Conservation (phyloP, 306 rosid genomes). For the Delonix regia region DNA sequence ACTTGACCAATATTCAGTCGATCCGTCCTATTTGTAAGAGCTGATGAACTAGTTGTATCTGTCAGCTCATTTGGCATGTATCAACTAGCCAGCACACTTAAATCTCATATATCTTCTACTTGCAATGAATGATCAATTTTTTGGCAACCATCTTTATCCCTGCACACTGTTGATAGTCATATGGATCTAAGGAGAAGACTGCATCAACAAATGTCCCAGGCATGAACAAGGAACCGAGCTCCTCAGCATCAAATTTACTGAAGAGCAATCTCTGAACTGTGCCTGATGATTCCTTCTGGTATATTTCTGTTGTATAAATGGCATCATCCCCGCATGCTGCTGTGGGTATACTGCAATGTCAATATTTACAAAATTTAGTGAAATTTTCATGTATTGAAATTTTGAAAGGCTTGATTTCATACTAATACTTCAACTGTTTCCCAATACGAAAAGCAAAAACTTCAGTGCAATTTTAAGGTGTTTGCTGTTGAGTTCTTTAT, state of each 20-base stretch:
- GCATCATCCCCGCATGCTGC: conserved; percentile 54
- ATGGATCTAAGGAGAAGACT: conserved; percentile 75
- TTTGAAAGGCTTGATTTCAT: not conserved
- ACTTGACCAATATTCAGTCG: conserved; percentile 31
- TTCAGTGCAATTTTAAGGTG: not conserved
- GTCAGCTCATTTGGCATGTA: not conserved
- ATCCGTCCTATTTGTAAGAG: conserved; percentile 23
- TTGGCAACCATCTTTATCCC: conserved; percentile 85
- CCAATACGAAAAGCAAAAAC: conserved; percentile 14
- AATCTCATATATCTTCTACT: conserved; percentile 34
- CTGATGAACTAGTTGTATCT: conserved; percentile 10
- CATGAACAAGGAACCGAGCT: conserved; percentile 63
- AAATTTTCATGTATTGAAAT: conserved; percentile 2
- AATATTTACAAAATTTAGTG: conserved; percentile 26
- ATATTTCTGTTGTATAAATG: conserved; percentile 78
- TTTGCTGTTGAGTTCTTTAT: not conserved
- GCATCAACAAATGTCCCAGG: conserved; percentile 78
- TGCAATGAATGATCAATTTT: conserved; percentile 72
- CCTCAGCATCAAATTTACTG: conserved; percentile 73
- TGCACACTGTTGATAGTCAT: conserved; percentile 84
- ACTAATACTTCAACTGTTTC: not conserved
- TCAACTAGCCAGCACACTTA: conserved; percentile 24
- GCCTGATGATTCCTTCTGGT: conserved; percentile 73
- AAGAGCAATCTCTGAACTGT: conserved; percentile 62
- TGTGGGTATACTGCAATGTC: conserved; percentile 71